Evolutionary conservation across 345 rosid species (phyloP), one percentile per base, ranked within the genome.

Genomic region (Corchorus capsularis): DNA sequence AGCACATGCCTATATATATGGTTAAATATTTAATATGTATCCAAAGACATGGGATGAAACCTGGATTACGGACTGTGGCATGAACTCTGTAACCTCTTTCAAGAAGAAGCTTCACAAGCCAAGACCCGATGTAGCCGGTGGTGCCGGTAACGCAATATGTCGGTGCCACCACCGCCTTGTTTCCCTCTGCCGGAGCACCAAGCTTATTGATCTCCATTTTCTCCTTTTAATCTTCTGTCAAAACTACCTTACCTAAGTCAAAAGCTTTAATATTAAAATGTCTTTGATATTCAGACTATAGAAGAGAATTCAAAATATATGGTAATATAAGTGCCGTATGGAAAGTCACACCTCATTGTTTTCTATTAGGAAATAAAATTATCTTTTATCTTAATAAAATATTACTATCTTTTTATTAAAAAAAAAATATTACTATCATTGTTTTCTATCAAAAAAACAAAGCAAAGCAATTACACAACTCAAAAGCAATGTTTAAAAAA

Each of bases 61-160:
- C 96, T 67, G 89, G 90, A 86, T 91, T 84, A 45, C 97, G 84
- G 73, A 85, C 82, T 0, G 94, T 84, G 79, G 97, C 98, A 83
- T 94, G 97, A 78, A 94, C 92, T 12, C 16, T 77, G 77, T 65
- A 82, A 41, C 96, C 93, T 73, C 81, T 63, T 16, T 83, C 79
- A 41, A 94, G 96, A 35, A 92, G 90, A 77, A 88, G 78, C 84
- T 87, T 89, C 68, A 90, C 96, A 75, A 94, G 68, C 93, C 93
- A 91, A 46, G 97, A 92, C 20, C 96, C 96, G 34, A 92, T 79
- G 52, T 87, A 94, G 17, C 97, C 98, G 54, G 69, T 89, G 9
- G 96, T 91, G 20, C 94, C 97, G 0, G 94, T 92, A 15, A 92
- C 98, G 61, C 97, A 94, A 65, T 87, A 94, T n/a, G 80, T 85